Evolutionary conservation across 768 basidiomycete species (phyloP).

Genomic region (Pholiota microspora): DNA sequence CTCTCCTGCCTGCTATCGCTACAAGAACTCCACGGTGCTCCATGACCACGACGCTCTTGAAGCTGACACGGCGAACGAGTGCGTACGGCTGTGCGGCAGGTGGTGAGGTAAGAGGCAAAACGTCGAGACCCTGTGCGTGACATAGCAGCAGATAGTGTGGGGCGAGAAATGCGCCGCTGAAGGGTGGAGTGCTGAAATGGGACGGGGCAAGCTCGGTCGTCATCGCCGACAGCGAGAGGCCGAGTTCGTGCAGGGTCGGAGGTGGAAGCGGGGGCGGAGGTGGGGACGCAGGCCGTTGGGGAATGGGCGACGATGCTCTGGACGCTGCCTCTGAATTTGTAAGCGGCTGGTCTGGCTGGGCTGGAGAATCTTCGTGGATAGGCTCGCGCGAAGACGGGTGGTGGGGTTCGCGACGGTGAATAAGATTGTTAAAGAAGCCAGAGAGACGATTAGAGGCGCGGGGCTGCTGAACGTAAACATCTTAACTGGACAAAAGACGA

Average conservation of each 20-base stretch:
- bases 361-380: slow-evolving; percentile 28
- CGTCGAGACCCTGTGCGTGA: slow-evolving; percentile 83
- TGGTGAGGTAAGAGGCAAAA: slow-evolving; percentile 75
- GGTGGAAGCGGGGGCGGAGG: slow-evolving; percentile 74
- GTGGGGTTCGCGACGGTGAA: slow-evolving; percentile 63
- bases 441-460: slow-evolving; percentile 75
- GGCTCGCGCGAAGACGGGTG: slow-evolving; percentile 27
- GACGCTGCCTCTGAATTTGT: slow-evolving; percentile 38
- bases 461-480: slow-evolving; percentile 28
- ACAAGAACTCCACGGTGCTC: slow-evolving; percentile 90
- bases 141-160: slow-evolving; percentile 84
- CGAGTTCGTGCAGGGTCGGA: slow-evolving; percentile 73
- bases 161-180: slow-evolving; percentile 74
- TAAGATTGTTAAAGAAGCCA: slow-evolving; percentile 80
- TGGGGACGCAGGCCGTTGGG: slow-evolving; percentile 58
- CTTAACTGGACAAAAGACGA: slow-evolving; percentile 17
- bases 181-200: slow-evolving; percentile 75
- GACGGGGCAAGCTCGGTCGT: slow-evolving; percentile 71
- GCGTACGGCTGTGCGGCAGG: slow-evolving; percentile 78
- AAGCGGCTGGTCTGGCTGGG: slow-evolving; percentile 18
- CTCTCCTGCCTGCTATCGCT: slow-evolving; percentile 82
- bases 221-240: slow-evolving; percentile 65
- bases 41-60: slow-evolving; percentile 90
- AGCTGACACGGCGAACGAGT: slow-evolving; percentile 75
- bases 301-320: slow-evolving; percentile 56